Base-by-base conservation (phyloP, 441 rosid genomes). In the Gossypium aridum region DNA sequence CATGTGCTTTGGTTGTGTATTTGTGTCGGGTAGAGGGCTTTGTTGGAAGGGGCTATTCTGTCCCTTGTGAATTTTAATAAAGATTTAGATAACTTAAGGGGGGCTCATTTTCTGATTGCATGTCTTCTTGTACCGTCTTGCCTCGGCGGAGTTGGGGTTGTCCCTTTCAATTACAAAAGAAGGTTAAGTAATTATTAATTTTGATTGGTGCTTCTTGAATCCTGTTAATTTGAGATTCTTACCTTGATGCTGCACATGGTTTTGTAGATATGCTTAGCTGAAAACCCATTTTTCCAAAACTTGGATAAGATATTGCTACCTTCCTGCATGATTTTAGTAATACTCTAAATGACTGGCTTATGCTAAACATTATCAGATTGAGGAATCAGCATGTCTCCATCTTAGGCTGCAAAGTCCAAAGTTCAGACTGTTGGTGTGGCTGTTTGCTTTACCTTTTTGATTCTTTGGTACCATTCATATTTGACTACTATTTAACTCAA, bases 151-250 rank as follows among this genome's bases (percentile, higher is more conserved):
- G 34, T 22, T 64, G 22, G 22, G 55, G 12, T 47, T 66, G 23
- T 45, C 37, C 26, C n/a, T 64, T 64, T 64, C 34, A 23, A 59
- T 64, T 37, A 19, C 54, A 19, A 64, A 64, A 64, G 70, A 64
- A 64, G 25, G n/a, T n/a, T 64, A 39, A 23, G 19, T 34, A 17
- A 25, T 45, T 47, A 22, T 45, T 66, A 45, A 66, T 66, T 43
- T 66, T 28, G 1, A 4, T 7, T 31, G 67, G 13, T 39, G 45
- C 55, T 23, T 22, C 19, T 45, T 13, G 14, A 17, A 4, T 45
- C 51, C 71, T 45, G 5, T 66, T 23, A 66, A 45, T 5, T 45
- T 22, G 4, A 66, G 37, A 12, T 4, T 10, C 56, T 66, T 45
- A 66, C 8, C 16, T 20, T 43, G 70, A 43, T 66, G 31, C 5